Evolutionary conservation across 1,284 basidiomycete species (phyloP), one percentile per base, ranked within the genome.

Genomic region (Mycosarcoma mackinlayi): DNA sequence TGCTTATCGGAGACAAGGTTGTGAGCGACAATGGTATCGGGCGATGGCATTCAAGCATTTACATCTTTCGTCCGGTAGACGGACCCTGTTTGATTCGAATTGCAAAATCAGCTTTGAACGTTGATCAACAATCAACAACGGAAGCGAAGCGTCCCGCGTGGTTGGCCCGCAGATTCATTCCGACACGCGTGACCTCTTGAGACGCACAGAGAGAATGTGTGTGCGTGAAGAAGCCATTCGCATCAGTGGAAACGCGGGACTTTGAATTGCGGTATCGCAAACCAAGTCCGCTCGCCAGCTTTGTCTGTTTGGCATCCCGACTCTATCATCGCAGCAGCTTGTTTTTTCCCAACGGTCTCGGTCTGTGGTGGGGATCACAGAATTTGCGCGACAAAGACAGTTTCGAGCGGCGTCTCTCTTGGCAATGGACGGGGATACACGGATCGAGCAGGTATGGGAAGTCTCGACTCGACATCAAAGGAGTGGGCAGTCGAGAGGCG

Each of bases 161-260:
- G 39, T 51, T 51, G 49, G 31, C 49, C 48, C 49, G 39, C 49
- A n/a, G n/a, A 24, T 34, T 23, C 21, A n/a, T 23, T 41, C 49
- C 39, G 38, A 33, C 30, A 14, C 37, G 24, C 10, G n/a, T 23
- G 28, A 19, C 38, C 31, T 18, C 37, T 50, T 37, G 48, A 40
- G 39, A 24, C 33, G 2, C 7, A 6, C 19, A 7, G 21, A 19
- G 18, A 35, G 2, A 16, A 8, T 31, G 9, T 31, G 30, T 31
- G 24, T 40, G 39, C 39, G 39, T 24, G 37, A 16, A 19, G 10
- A 21, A 3, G 19, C 6, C n/a, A 38, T n/a, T n/a, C n/a, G n/a
- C n/a, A n/a, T n/a, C n/a, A n/a, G n/a, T n/a, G n/a, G n/a, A n/a
- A n/a, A n/a, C n/a, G n/a, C n/a, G n/a, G n/a, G n/a, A n/a, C n/a